phyloP scores from a whole-genome alignment of 257 asterid genomes.

The Striga asiatica region DNA sequence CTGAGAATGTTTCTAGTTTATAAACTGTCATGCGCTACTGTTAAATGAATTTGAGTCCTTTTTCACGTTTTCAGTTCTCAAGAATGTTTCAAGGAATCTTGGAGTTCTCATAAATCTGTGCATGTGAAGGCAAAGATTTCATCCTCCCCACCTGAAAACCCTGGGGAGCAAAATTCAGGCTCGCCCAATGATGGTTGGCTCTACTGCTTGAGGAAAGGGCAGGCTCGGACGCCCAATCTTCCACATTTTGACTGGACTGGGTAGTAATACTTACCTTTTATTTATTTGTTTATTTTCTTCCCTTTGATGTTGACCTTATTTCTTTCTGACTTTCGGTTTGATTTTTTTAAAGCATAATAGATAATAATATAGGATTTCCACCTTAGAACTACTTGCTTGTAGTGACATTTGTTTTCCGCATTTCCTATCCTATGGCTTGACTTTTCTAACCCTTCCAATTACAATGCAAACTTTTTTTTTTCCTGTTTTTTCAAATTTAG shows the following conservation, averaged over 20 bases:
- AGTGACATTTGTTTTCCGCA: background rate
- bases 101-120: slow-evolving; percentile 88
- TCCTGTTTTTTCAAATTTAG: background rate
- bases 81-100: slow-evolving; percentile 92
- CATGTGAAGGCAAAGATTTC: slow-evolving; percentile 62
- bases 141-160: slow-evolving; percentile 30
- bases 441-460: background rate
- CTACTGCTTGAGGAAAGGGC: slow-evolving; percentile 89
- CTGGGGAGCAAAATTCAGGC: slow-evolving; percentile 31
- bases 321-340: background rate
- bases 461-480: background rate
- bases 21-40: too few species aligned
- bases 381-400: background rate
- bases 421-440: background rate
- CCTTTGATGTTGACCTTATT: background rate
- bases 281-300: background rate
- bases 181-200: slow-evolving; percentile 60
- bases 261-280: slow-evolving; percentile 26
- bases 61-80: slow-evolving; percentile 45
- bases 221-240: slow-evolving; percentile 52
- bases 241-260: slow-evolving; percentile 96
- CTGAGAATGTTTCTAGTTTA: too few species aligned
- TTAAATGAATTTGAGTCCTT: too few species aligned
- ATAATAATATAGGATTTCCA: too few species aligned
- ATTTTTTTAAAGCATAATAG: too few species aligned